Base-by-base conservation (phyloP, 2,329 filamentous ascomycete genomes). In the Mycosphaerella sp. region DNA sequence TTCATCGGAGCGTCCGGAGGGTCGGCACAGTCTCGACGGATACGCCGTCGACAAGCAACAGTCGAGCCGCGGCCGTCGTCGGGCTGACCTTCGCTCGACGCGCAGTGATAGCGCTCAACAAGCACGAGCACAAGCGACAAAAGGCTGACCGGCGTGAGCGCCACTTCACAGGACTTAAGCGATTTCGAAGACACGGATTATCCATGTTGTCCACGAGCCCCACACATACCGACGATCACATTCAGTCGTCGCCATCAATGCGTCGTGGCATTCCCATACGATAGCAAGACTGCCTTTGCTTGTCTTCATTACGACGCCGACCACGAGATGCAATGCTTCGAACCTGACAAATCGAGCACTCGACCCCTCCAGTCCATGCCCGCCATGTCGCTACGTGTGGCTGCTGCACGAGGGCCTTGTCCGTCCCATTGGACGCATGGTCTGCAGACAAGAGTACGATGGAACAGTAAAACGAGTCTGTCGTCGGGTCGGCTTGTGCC, bases 111-210 rank as follows among this genome's bases (percentile, higher is more conserved):
- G 31, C 38, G 36, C 32, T 48, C 49, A 31, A 39, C 49, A 49
- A 11, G 10, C 45, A 26, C 32, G 54, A 49, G 10, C 45, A 26
- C 32, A 55, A 49, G 55, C 47, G 43, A 26, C 48, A 39, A 59
- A 57, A 58, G 57, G 62, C 62, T 66, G 62, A 63, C 61, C 46
- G 59, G 56, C 57, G 48, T 59, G 43, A 48, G 57, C 56, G 52
- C 54, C 52, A 53, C 44, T 60, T 52, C 12, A 57, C 61, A 68
- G 66, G 65, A 66, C 64, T 51, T 68, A 64, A 64, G 3, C 59
- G 58, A 57, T 23, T 9, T 52, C 45, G 43, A 53, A 46, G 45
- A 42, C 47, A 38, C 34, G 42, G 42, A 40, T 11, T 4, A 39
- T 29, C 17, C 32, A n/a, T 21, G 7, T 29, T 12, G 34, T 41